phyloP scores from a whole-genome alignment of 805 yeast species.

The Teunomyces tritomae region DNA sequence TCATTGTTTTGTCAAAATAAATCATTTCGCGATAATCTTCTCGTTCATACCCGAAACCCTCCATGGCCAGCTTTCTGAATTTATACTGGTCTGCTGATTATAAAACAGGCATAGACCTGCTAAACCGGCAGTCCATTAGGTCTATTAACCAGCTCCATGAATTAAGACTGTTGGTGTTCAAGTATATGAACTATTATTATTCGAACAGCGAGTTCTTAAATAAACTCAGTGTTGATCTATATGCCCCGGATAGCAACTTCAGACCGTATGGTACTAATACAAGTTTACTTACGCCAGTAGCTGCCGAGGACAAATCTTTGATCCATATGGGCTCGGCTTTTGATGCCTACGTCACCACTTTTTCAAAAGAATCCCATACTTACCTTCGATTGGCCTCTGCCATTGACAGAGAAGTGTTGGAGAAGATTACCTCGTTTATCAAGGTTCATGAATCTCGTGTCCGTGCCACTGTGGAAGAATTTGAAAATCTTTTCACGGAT shows the following conservation, averaged over 20 bases:
- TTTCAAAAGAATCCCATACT: constrained; percentile 21
- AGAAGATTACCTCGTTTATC: constrained; percentile 31
- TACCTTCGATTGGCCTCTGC: constrained; percentile 26
- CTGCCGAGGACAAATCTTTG: not conserved
- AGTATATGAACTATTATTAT: constrained; percentile 34
- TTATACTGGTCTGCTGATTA: constrained; percentile 44
- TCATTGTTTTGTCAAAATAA: not conserved
- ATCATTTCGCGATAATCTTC: constrained; percentile 3
- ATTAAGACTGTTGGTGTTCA: constrained; percentile 34
- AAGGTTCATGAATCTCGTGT: constrained; percentile 37
- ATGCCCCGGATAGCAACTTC: not conserved
- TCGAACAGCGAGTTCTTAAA: constrained; percentile 33
- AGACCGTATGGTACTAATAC: not conserved
- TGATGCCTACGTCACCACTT: constrained; percentile 16
- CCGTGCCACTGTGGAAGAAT: constrained; percentile 17
- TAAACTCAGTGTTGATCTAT: constrained; percentile 15
- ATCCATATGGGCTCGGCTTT: constrained; percentile 8
- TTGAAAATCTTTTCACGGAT: constrained; percentile 21
- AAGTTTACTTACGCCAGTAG: not conserved
- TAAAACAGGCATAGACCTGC: constrained; percentile 31
- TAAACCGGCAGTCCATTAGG: constrained; percentile 27
- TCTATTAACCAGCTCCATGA: constrained; percentile 42
- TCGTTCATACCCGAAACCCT: not conserved
- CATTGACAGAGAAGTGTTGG: constrained; percentile 35
- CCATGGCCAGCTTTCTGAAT: constrained; percentile 26